Percentiles rank a stretch among this genome's conserved stretches.
phyloP scores from a whole-genome alignment of 2,329 filamentous ascomycete species.

The Xylaria sp. region DNA sequence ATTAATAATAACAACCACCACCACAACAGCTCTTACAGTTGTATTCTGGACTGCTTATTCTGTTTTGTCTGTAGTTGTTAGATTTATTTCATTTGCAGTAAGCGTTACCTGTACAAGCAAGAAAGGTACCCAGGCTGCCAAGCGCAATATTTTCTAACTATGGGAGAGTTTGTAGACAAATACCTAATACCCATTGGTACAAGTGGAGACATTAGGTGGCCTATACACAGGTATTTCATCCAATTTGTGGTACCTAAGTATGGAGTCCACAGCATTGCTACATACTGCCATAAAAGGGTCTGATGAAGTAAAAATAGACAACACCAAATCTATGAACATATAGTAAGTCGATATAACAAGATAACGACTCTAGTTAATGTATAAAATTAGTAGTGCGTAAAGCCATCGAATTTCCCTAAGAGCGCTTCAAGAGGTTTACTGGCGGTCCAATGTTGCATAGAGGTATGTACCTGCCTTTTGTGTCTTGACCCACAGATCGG shows the following conservation, averaged over 20 bases:
- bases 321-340: background rate
- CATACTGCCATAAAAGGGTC: background rate
- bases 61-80: background rate
- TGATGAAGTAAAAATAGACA: background rate
- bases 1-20: background rate
- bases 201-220: too few relatives aligned
- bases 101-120: background rate
- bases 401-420: background rate
- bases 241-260: too few relatives aligned
- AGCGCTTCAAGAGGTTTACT: background rate
- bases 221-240: too few relatives aligned
- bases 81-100: background rate
- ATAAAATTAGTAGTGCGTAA: too few relatives aligned
- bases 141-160: background rate
- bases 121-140: background rate
- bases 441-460: background rate
- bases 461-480: background rate
- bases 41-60: background rate
- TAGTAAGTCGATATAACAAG: too few relatives aligned
- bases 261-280: too few relatives aligned
- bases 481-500: constrained; percentile 7
- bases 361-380: too few relatives aligned
- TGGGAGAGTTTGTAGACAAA: too few relatives aligned
- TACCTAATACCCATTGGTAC: too few relatives aligned
- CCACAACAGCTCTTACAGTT: background rate